Evolutionary conservation across 2,329 filamentous ascomycete genomes (phyloP), one percentile per base, ranked within the genome.

Genomic region (Trichoderma sp.): DNA sequence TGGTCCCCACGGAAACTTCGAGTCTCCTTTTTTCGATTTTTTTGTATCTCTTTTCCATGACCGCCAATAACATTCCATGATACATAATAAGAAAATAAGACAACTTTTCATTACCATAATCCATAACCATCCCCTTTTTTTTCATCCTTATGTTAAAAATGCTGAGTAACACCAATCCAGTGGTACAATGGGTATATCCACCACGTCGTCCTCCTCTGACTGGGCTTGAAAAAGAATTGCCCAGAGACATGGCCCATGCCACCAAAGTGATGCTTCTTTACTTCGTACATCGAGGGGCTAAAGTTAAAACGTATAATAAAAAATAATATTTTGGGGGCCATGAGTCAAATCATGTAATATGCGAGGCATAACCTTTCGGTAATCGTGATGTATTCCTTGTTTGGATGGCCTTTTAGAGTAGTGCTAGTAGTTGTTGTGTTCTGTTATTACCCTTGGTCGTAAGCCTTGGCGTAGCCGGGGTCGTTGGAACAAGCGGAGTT

Each of bases 141-240:
- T 62, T 36, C 67, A 69, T 62, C 43, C 55, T 26, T 26, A 30
- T 69, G 58, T 36, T 50, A 53, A 47, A 47, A 59, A 62, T 62
- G 28, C 43, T 69, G 43, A 53, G 34, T 47, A 68, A 58, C 58
- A 69, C 58, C 47, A 63, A 72, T 72, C 57, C 70, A 72, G 36
- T 64, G 70, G 57, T 61, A 53, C 47, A 68, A 36, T 69, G 58
- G 70, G 43, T 69, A 72, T 69, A 69, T 69, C 67, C 65, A 69
- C 65, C 55, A 64, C 32, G 63, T 72, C 70, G 23, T 72, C 55
- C 57, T 57, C 57, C 47, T 47, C 70, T 8, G 70, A 72, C 64
- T 9, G 67, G 57, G 55, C 57, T 53, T 43, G 0, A 36, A 36
- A 11, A 50, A n/a, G n/a, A 50, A 32, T 23, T 34, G 39, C 67